Base-by-base conservation (phyloP, 768 basidiomycete species). In the Amanita pallidorosea region DNA sequence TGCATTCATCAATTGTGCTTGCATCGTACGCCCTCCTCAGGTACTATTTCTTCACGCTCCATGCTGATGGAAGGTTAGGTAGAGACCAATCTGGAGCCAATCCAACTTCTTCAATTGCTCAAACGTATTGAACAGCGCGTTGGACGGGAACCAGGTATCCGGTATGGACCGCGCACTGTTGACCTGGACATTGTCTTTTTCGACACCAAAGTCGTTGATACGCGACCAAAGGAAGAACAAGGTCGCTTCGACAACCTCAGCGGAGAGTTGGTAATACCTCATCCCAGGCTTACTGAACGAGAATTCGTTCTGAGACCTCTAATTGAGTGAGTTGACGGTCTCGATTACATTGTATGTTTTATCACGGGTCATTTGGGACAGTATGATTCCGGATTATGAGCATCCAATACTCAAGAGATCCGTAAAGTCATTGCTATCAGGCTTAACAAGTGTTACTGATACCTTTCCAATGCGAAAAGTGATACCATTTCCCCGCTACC, bases 231-330 rank as follows among this genome's bases (percentile, higher is more conserved):
- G 6, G 66, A 63, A 9, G 65, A 65, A 7, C 63, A 67, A 13
- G 69, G 71, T 29, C 62, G 56, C 27, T 57, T 79, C 9, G 79
- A 83, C 41, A 76, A 80, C 55, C 60, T 81, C 13, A 73, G 72
- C 22, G 78, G 80, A 4, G 77, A 94, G 57, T 70, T 99, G 20
- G 75, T 89, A 13, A 69, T 96, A 7, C 96, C 96, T 1, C 96
- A 99, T 70, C 81, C 80, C 4, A 72, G 84, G 29, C 61, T 96
- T 13, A 64, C 67, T 2, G 96, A 97, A 65, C 70, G 96, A 25
- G 94, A 97, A 61, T 99, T 98, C 56, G 94, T 97, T 2, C 66
- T 99, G 22, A 68, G 90, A 7, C 94, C 96, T 9, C 60, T 97
- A 38, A 76, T 75, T 33, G 94, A 99, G 95, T 99, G 56, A 55